Conservation (phyloP, 306 rosid genomes). For the Lablab purpureus region DNA sequence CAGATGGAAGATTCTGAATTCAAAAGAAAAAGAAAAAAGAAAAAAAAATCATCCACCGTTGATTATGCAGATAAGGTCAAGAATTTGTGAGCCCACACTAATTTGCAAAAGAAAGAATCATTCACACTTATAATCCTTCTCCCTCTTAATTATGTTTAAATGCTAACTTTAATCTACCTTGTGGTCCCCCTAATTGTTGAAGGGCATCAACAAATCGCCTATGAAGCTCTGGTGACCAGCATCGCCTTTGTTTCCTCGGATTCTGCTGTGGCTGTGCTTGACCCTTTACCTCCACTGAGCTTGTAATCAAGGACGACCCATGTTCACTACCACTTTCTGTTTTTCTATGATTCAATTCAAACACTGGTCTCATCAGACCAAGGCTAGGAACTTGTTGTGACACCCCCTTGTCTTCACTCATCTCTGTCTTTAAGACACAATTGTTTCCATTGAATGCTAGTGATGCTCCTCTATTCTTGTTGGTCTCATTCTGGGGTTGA, state of each 20-base stretch:
- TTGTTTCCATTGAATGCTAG: conserved; percentile 53
- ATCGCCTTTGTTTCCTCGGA: conserved; percentile 74
- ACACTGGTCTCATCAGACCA: conserved; percentile 59
- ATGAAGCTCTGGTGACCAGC: conserved; percentile 87
- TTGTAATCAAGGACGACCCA: conserved; percentile 44
- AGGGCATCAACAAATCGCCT: conserved; percentile 72
- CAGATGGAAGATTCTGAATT: conserved; percentile 6
- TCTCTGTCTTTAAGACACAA: conserved; percentile 32
- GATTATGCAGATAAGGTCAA: conserved; percentile 4
- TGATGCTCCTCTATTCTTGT: conserved; percentile 55
- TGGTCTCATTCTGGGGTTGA: conserved; percentile 36
- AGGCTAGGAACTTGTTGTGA: conserved; percentile 60
- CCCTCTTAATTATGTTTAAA: conserved; percentile 5
- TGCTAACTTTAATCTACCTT: conserved; percentile 54
- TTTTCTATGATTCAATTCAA: conserved; percentile 49
- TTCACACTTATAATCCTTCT: not conserved
- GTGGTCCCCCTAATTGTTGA: conserved; percentile 80
- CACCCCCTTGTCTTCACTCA: conserved; percentile 41
- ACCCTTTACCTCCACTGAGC: conserved; percentile 38
- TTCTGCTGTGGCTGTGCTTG: conserved; percentile 49
- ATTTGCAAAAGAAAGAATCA: conserved; percentile 31
- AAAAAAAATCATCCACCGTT: not conserved
- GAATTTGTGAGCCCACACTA: conserved; percentile 5
- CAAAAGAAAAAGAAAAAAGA: not conserved
- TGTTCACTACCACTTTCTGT: conserved; percentile 44